Percentiles rank a stretch among this genome's conserved stretches.
Evolutionary conservation across 1,139 yeast genomes (phyloP).

Genomic region (Hansenula sp.): DNA sequence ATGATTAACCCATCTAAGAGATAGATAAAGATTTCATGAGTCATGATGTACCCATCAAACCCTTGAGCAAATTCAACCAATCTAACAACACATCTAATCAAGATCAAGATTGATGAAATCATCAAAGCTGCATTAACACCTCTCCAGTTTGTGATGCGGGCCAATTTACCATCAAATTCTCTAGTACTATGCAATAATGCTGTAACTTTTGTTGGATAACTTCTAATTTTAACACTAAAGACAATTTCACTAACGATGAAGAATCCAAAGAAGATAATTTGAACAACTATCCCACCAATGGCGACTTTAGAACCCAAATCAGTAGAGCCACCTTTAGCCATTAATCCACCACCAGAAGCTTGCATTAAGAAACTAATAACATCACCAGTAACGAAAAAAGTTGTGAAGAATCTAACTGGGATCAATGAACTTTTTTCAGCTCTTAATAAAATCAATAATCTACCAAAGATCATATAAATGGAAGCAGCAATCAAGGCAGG

Average conservation of each 20-base stretch:
- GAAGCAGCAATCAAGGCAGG: conserved; percentile 44
- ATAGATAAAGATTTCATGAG: conserved; percentile 35
- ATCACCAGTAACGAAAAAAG: conserved; percentile 42
- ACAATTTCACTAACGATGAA: conserved; percentile 27
- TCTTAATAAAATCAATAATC: conserved; percentile 27
- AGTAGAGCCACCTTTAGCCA: conserved; percentile 20
- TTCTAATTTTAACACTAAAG: conserved; percentile 16
- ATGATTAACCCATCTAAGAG: conserved; percentile 39
- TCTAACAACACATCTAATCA: conserved; percentile 39
- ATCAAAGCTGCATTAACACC: conserved; percentile 24
- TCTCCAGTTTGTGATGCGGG: conserved; percentile 15
- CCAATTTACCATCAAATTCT: background rate
- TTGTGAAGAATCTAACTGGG: conserved; percentile 31
- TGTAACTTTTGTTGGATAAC: background rate
- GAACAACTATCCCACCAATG: conserved; percentile 33
- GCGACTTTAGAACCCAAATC: conserved; percentile 25
- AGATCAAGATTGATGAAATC: conserved; percentile 29
- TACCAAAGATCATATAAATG: conserved; percentile 41
- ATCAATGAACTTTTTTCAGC: conserved; percentile 28
- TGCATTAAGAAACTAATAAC: conserved; percentile 37
- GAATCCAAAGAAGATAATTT: conserved; percentile 33
- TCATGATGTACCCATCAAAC: conserved; percentile 29
- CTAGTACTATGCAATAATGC: conserved; percentile 1
- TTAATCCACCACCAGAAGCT: conserved; percentile 41
- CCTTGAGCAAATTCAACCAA: conserved; percentile 38